A percentile compares a stretch with the other conserved stretches of the same genome.
Conservation (phyloP, 78 protist genomes). For the Dictyostelium brefeldianum region DNA sequence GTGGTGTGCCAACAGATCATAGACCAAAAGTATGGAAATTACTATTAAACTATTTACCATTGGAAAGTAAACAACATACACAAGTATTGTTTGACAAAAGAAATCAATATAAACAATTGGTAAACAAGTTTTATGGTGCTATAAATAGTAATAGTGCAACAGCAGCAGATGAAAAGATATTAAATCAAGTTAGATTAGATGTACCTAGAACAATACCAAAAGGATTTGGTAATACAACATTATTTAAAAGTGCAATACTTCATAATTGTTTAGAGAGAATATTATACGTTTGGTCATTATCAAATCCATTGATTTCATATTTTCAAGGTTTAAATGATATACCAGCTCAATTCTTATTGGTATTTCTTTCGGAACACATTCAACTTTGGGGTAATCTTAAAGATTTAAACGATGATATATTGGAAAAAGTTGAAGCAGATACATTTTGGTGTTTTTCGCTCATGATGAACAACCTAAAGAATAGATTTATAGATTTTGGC, state of each 20-base stretch:
- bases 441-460: slow-evolving; percentile 81
- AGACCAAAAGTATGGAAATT: slow-evolving; percentile 68
- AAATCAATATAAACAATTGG: slow-evolving; percentile 72
- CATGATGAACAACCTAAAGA: slow-evolving; percentile 75
- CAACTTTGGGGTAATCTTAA: slow-evolving; percentile 36
- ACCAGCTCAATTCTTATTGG: slow-evolving; percentile 66
- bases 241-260: slow-evolving; percentile 37
- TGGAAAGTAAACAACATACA: slow-evolving; percentile 40
- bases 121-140: slow-evolving; percentile 33
- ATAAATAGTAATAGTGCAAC: not conserved
- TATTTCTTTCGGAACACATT: slow-evolving; percentile 63
- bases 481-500: slow-evolving; percentile 71
- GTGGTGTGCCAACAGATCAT: slow-evolving; percentile 69
- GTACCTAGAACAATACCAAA: slow-evolving; percentile 81
- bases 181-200: slow-evolving; percentile 72
- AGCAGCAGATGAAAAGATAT: slow-evolving; percentile 36
- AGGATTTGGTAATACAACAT: slow-evolving; percentile 54
- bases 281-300: slow-evolving; percentile 66
- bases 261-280: slow-evolving; percentile 65
- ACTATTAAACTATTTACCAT: slow-evolving; percentile 63
- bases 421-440: slow-evolving; percentile 79
- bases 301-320: slow-evolving; percentile 63
- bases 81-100: slow-evolving; percentile 47
- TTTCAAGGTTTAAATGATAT: slow-evolving; percentile 81
- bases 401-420: slow-evolving; percentile 45